Percentiles rank a stretch among this genome's conserved stretches.
Evolutionary conservation across 1,139 yeast genomes (phyloP).

Genomic region (Pichia sp.): DNA sequence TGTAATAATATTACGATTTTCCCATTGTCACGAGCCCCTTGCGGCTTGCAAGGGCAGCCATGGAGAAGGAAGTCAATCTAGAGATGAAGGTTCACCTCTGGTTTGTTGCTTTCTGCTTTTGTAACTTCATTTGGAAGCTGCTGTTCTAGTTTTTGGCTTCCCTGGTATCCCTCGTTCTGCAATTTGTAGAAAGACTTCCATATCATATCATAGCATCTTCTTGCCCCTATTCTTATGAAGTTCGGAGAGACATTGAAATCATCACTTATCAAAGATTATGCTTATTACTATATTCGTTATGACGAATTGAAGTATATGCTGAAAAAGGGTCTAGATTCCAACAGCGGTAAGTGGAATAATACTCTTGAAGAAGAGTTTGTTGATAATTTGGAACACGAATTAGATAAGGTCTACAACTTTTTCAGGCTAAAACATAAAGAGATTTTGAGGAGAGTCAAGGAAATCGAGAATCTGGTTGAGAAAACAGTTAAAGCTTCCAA

Average conservation of each 20-base stretch:
- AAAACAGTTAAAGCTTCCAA: slow-evolving; percentile 27
- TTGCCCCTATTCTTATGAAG: slow-evolving; percentile 47
- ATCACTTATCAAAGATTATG: slow-evolving; percentile 73
- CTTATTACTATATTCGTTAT: slow-evolving; percentile 82
- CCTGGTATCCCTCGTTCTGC: no score
- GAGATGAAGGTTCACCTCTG: no score
- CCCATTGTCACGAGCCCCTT: no score
- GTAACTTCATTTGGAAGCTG: no score
- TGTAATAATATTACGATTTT: no score
- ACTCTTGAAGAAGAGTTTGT: slow-evolving; percentile 76
- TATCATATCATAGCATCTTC: no score
- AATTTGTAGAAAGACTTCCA: no score
- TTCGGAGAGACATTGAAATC: slow-evolving; percentile 73
- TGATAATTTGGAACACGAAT: slow-evolving; percentile 63
- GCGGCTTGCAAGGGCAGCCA: no score
- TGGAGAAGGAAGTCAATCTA: no score
- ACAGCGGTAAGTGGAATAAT: slow-evolving; percentile 51
- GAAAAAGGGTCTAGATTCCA: slow-evolving; percentile 50
- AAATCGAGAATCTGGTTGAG: slow-evolving; percentile 47
- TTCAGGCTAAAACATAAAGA: slow-evolving; percentile 83
- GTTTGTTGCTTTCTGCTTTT: no score
- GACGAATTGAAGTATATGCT: slow-evolving; percentile 82
- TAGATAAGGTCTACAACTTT: slow-evolving; percentile 86
- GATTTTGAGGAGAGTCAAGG: slow-evolving; percentile 73
- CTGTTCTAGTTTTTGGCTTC: no score